Conservation (phyloP, 2,329 filamentous ascomycete genomes). For the Hawksworthiomyces lignivorus region DNA sequence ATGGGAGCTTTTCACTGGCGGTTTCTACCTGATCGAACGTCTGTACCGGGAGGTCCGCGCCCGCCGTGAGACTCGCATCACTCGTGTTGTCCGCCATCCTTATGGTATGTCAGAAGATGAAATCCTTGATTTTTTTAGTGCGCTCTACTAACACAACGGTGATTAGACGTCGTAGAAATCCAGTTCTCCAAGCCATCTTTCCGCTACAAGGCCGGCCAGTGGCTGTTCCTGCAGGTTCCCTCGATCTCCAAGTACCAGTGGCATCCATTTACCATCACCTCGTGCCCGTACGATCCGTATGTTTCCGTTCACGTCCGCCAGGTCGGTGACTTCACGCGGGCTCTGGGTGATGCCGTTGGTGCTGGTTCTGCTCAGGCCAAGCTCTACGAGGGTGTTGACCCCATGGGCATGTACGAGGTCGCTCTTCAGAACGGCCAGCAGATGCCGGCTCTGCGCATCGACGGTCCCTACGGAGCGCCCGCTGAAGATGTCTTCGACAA, state of each 20-base stretch:
- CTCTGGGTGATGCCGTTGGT: constrained; percentile 93
- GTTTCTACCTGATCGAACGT: constrained; percentile 78
- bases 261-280: constrained; percentile 99
- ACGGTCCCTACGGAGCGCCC: constrained; percentile 92
- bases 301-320: constrained; percentile 92
- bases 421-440: constrained; percentile 86
- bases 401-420: constrained; percentile 96
- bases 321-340: constrained; percentile 90
- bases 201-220: constrained; percentile 97
- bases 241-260: constrained; percentile 84
- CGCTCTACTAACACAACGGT: not conserved
- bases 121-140: too few species aligned
- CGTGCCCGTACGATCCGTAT: constrained; percentile 92
- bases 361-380: constrained; percentile 81
- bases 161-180: constrained; percentile 84
- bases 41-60: constrained; percentile 86
- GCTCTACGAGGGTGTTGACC: constrained; percentile 84
- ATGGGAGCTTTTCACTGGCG: constrained; percentile 86
- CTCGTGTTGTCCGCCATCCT: constrained; percentile 88
- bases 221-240: constrained; percentile 92
- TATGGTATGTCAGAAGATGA: constrained; percentile 66
- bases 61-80: constrained; percentile 77
- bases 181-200: constrained; percentile 95
- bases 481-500: constrained; percentile 97
- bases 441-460: constrained; percentile 84